Conservation (phyloP, 371 early-diverging fungal genomes). For the Circinella umbellata region DNA sequence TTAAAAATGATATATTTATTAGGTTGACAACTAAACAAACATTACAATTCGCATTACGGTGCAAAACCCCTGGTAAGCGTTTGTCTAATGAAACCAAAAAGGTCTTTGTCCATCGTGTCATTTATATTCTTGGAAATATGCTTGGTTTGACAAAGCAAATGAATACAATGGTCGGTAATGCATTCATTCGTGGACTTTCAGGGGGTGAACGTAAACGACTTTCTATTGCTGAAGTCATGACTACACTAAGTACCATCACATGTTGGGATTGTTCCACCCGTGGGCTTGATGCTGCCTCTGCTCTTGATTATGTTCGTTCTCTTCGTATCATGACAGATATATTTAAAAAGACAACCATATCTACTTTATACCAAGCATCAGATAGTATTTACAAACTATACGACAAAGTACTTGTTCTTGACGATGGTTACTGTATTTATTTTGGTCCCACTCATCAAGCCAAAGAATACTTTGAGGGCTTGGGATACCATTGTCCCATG, state of each 20-base stretch:
- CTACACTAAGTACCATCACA: slow-evolving; percentile 69
- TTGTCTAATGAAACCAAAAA: slow-evolving; percentile 28
- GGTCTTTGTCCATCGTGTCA: slow-evolving; percentile 32
- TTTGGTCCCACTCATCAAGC: slow-evolving; percentile 69
- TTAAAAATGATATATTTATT: not conserved
- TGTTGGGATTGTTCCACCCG: slow-evolving; percentile 88
- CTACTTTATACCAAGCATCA: slow-evolving; percentile 74
- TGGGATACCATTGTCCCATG: slow-evolving; percentile 72
- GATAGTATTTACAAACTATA: slow-evolving; percentile 78
- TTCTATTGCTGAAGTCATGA: slow-evolving; percentile 85
- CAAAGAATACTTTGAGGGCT: slow-evolving; percentile 66
- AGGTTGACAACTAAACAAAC: slow-evolving; percentile 48
- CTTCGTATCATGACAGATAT: slow-evolving; percentile 70
- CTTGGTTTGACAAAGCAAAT: slow-evolving; percentile 74
- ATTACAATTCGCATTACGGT: slow-evolving; percentile 52
- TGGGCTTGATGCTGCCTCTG: slow-evolving; percentile 90
- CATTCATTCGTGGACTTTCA: slow-evolving; percentile 78
- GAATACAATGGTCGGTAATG: slow-evolving; percentile 84
- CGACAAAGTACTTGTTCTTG: slow-evolving; percentile 75
- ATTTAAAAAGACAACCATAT: slow-evolving; percentile 64
- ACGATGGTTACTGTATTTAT: slow-evolving; percentile 76
- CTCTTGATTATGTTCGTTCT: slow-evolving; percentile 74
- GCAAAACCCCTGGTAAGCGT: slow-evolving; percentile 47
- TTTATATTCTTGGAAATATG: slow-evolving; percentile 55
- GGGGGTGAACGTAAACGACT: slow-evolving; percentile 91